phyloP scores from a whole-genome alignment of 495 filamentous ascomycete species.

The Cairneyella variabilis region DNA sequence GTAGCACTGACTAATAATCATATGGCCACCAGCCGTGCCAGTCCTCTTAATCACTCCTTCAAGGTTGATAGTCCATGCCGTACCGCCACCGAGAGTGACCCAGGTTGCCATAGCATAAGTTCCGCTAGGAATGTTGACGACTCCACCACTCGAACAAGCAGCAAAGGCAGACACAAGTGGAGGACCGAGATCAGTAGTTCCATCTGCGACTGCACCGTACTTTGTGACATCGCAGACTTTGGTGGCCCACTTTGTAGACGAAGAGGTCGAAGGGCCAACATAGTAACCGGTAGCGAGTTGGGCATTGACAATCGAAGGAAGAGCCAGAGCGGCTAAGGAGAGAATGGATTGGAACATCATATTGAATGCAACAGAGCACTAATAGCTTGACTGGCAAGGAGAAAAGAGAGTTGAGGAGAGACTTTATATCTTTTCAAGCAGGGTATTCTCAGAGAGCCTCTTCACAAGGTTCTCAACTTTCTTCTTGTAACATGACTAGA shows the following conservation, averaged over 20 bases:
- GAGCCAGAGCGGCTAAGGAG: too few species aligned
- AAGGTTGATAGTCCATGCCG: not conserved
- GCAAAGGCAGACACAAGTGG: slow-evolving; percentile 42
- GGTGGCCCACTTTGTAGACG: slow-evolving; percentile 24
- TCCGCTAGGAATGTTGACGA: slow-evolving; percentile 35
- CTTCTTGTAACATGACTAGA: too few species aligned
- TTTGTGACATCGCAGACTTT: slow-evolving; percentile 39
- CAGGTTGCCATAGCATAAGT: slow-evolving; percentile 27
- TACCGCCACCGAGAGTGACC: slow-evolving; percentile 8
- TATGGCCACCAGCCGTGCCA: slow-evolving; percentile 39
- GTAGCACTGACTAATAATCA: slow-evolving; percentile 42
- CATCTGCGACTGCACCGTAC: slow-evolving; percentile 44
- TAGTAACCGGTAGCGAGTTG: slow-evolving; percentile 34
- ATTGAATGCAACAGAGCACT: too few species aligned
- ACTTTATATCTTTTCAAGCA: too few species aligned
- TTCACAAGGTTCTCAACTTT: too few species aligned
- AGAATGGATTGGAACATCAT: too few species aligned
- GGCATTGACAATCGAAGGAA: slow-evolving; percentile 4
- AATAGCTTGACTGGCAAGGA: too few species aligned
- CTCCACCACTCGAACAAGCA: slow-evolving; percentile 33
- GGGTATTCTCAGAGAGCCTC: too few species aligned
- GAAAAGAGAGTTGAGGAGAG: too few species aligned
- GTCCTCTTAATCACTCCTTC: slow-evolving; percentile 29
- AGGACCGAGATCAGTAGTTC: slow-evolving; percentile 40
- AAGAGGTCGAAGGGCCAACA: slow-evolving; percentile 38